Evolutionary conservation across 176 grass and related monocot species (phyloP).

Genomic region (Saccharum spontaneum): DNA sequence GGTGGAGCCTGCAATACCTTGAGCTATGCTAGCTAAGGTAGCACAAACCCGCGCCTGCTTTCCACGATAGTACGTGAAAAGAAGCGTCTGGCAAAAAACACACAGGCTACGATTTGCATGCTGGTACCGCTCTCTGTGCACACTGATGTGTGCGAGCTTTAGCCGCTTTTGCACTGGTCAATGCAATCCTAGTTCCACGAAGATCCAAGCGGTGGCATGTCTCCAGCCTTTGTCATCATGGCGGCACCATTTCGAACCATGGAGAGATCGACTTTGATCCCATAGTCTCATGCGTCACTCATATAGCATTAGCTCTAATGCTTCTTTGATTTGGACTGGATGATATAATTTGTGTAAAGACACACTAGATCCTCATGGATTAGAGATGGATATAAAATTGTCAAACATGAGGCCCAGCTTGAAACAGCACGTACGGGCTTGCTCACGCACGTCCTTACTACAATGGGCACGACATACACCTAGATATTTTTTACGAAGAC

Average conservation of each 20-base stretch:
- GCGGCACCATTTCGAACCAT: slow-evolving; percentile 26
- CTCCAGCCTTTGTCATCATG: slow-evolving; percentile 22
- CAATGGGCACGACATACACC: too few relatives aligned
- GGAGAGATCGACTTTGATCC: background rate
- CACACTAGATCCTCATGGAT: background rate
- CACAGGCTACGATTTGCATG: background rate
- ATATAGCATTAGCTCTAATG: too few relatives aligned
- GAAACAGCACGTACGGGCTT: too few relatives aligned
- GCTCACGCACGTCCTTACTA: too few relatives aligned
- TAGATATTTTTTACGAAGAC: too few relatives aligned
- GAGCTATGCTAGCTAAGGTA: background rate
- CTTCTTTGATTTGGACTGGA: too few relatives aligned
- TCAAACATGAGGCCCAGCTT: background rate
- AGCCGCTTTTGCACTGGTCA: slow-evolving; percentile 38
- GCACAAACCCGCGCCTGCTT: background rate
- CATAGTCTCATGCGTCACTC: background rate
- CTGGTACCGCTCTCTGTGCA: too few relatives aligned
- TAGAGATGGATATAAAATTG: background rate
- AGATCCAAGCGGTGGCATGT: slow-evolving; percentile 22
- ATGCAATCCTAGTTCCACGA: slow-evolving; percentile 35
- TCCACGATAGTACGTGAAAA: slow-evolving; percentile 19
- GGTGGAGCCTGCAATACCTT: background rate
- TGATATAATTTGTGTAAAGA: background rate
- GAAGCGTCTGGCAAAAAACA: slow-evolving; percentile 19
- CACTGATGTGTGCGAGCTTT: slow-evolving; percentile 17